phyloP scores from a whole-genome alignment of 441 rosid species.

The Pelargonium myrrhifolium region DNA sequence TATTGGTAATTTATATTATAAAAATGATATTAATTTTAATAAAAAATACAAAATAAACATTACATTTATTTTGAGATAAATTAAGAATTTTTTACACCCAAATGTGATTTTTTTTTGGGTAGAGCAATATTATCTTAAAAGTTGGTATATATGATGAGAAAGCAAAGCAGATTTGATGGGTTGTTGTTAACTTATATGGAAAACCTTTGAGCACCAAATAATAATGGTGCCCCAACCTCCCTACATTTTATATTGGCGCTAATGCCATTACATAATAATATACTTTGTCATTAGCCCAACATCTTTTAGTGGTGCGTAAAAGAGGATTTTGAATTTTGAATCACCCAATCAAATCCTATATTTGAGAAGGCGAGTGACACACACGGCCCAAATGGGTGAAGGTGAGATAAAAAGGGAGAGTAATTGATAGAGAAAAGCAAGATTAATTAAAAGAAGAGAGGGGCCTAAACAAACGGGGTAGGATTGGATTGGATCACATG shows the following conservation, averaged over 20 bases:
- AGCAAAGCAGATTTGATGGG: neutral
- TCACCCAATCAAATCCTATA: too few species aligned
- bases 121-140: too few species aligned
- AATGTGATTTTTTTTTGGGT: too few species aligned
- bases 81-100: too few species aligned
- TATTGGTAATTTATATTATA: too few species aligned
- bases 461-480: neutral
- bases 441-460: neutral
- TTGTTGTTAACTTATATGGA: too few species aligned
- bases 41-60: too few species aligned
- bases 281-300: neutral
- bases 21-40: too few species aligned
- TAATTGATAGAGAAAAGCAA: too few species aligned
- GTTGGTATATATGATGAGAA: neutral
- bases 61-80: too few species aligned
- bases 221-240: constrained; percentile 4
- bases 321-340: neutral
- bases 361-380: neutral
- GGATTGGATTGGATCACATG: neutral
- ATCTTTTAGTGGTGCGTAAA: neutral
- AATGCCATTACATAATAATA: neutral
- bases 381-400: neutral
- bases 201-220: neutral
- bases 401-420: neutral
- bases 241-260: neutral